A percentile compares a stretch with the other conserved stretches of the same genome.
Evolutionary conservation across 2,329 filamentous ascomycete species (phyloP).

Genomic region (Aspergillus aculeatus): DNA sequence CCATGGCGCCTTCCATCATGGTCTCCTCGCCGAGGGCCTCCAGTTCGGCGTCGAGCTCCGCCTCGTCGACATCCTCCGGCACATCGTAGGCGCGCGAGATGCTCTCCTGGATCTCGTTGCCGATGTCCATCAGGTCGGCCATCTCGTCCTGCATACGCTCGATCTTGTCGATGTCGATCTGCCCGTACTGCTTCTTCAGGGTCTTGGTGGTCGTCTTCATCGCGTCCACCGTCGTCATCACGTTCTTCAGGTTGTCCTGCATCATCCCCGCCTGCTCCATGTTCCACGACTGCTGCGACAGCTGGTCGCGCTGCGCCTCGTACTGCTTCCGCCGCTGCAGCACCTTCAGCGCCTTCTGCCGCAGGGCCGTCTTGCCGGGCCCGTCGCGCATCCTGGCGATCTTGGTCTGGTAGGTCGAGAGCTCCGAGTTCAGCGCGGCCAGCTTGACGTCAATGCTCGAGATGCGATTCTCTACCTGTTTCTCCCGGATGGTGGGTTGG

Average conservation of each 20-base stretch:
- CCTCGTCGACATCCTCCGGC: constrained; percentile 95
- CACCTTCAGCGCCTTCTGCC: constrained; percentile 90
- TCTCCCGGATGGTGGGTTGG: neutral
- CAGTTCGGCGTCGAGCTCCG: constrained; percentile 91
- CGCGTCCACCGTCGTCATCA: constrained; percentile 96
- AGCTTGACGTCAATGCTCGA: constrained; percentile 92
- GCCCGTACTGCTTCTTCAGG: constrained; percentile 89
- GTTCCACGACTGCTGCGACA: constrained; percentile 94
- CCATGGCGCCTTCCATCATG: constrained; percentile 73
- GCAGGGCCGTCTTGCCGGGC: constrained; percentile 86
- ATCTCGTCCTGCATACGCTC: constrained; percentile 98
- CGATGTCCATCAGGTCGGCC: constrained; percentile 95
- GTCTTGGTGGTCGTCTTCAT: constrained; percentile 97
- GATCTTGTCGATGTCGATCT: constrained; percentile 96
- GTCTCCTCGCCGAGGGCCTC: constrained; percentile 92
- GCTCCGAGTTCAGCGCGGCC: constrained; percentile 85
- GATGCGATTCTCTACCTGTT: constrained; percentile 73
- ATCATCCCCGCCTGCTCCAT: constrained; percentile 99
- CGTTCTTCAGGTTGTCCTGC: constrained; percentile 98
- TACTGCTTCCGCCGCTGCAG: constrained; percentile 92
- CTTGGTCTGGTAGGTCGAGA: constrained; percentile 82
- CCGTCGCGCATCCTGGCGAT: constrained; percentile 92
- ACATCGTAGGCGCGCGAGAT: constrained; percentile 89
- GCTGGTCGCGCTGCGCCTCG: constrained; percentile 89
- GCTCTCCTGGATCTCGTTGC: constrained; percentile 97